Evolutionary conservation across 345 rosid species (phyloP).

Genomic region (Pseudoturritis turrita): DNA sequence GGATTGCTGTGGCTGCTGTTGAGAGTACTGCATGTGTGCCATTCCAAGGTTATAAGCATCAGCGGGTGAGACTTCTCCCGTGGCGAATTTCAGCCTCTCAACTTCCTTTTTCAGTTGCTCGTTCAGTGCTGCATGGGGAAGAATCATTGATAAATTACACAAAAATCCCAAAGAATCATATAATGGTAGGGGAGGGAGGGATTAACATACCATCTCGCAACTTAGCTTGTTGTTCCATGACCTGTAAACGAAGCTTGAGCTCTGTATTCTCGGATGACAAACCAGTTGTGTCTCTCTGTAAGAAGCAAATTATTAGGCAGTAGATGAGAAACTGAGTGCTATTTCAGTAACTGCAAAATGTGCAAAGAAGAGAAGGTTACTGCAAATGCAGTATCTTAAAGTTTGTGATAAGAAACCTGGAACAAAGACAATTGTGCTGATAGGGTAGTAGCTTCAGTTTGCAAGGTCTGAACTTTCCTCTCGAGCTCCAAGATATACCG

Average conservation of each 20-base stretch:
- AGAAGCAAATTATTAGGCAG: constrained; percentile 13
- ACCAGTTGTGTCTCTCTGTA: constrained; percentile 81
- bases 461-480: constrained; percentile 82
- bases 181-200: neutral
- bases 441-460: constrained; percentile 88
- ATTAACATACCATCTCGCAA: constrained; percentile 64
- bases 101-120: constrained; percentile 90
- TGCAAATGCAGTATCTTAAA: neutral
- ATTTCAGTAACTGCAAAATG: neutral
- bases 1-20: constrained; percentile 39
- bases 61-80: constrained; percentile 63
- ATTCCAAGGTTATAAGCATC: constrained; percentile 68
- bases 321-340: constrained; percentile 8
- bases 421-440: constrained; percentile 80
- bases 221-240: constrained; percentile 90
- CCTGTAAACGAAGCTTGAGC: constrained; percentile 86
- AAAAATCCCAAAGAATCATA: neutral
- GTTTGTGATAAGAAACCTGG: constrained; percentile 48
- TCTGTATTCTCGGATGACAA: constrained; percentile 81
- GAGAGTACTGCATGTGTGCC: constrained; percentile 52
- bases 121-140: constrained; percentile 52
- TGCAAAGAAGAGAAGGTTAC: neutral
- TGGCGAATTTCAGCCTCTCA: constrained; percentile 68
- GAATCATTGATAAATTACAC: neutral
- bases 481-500: constrained; percentile 75